Evolutionary conservation across 305 asterid genomes (phyloP).

Genomic region (Solanum hybrid): DNA sequence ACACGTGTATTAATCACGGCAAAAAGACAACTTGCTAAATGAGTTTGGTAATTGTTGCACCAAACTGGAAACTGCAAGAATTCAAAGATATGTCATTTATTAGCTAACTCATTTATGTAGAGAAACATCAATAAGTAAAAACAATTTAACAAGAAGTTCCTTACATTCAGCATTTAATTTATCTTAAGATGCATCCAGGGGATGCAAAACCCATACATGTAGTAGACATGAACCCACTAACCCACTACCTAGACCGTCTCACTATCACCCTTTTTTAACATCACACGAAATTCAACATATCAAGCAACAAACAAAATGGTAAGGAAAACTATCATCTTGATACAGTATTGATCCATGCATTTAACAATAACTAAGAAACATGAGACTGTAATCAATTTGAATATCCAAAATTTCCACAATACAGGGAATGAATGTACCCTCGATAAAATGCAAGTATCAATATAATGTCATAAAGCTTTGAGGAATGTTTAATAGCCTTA

Average conservation of each 20-base stretch:
- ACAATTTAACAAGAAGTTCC: neutral
- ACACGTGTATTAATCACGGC: conserved; percentile 8
- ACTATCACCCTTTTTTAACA: neutral
- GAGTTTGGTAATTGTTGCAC: conserved; percentile 12
- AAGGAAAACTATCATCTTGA: neutral
- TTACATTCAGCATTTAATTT: neutral
- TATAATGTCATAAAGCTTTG: neutral
- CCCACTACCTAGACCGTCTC: neutral
- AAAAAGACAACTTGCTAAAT: neutral
- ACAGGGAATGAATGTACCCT: neutral
- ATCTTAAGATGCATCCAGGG: neutral
- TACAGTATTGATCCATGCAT: neutral
- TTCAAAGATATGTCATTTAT: conserved; percentile 3
- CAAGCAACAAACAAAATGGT: neutral
- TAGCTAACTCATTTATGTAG: neutral
- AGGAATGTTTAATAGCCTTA: neutral
- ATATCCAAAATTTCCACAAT: neutral
- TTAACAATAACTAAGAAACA: neutral
- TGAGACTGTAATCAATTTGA: neutral
- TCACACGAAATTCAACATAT: neutral
- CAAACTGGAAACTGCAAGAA: conserved; percentile 10
- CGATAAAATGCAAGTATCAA: neutral
- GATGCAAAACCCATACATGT: neutral
- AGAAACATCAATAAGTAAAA: neutral
- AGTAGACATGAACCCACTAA: neutral